A percentile compares a stretch with the other conserved stretches of the same genome.
Evolutionary conservation across 371 early-diverging fungal species (phyloP).

Genomic region (Quaeritorhiza haematococci): DNA sequence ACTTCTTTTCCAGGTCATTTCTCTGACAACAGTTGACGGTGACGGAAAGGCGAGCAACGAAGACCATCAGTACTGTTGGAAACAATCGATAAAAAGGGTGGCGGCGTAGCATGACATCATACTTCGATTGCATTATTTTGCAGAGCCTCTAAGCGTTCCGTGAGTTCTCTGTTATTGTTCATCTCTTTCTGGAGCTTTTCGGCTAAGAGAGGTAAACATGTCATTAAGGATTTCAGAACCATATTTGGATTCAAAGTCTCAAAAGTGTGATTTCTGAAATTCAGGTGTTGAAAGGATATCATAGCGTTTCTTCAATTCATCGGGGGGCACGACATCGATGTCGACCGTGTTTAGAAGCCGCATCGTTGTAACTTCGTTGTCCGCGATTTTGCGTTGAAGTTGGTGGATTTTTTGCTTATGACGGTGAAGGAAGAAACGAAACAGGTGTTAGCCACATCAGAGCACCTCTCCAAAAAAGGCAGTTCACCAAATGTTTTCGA

Average conservation of each 20-base stretch:
- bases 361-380: slow-evolving; percentile 13
- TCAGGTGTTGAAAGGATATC: slow-evolving; percentile 5
- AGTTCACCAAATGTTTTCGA: background rate
- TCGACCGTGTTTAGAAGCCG: slow-evolving; percentile 26
- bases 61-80: too few species aligned
- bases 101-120: too few species aligned
- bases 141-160: slow-evolving; percentile 8
- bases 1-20: slow-evolving; percentile 24
- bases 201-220: slow-evolving; percentile 9
- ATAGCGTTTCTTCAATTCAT: slow-evolving; percentile 28
- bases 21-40: too few species aligned
- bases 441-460: background rate
- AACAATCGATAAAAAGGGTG: too few species aligned
- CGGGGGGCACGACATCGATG: slow-evolving; percentile 21
- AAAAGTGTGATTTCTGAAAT: too few species aligned
- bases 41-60: too few species aligned
- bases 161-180: slow-evolving; percentile 3
- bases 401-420: slow-evolving; percentile 8
- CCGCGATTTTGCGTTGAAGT: slow-evolving; percentile 10
- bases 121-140: slow-evolving; percentile 23
- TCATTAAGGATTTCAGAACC: too few species aligned
- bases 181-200: slow-evolving; percentile 19
- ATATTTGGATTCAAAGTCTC: too few species aligned
- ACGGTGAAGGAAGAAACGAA: background rate
- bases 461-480: background rate